Conservation (phyloP, 2,329 filamentous ascomycete genomes). For the Aspergillus chevalieri region DNA sequence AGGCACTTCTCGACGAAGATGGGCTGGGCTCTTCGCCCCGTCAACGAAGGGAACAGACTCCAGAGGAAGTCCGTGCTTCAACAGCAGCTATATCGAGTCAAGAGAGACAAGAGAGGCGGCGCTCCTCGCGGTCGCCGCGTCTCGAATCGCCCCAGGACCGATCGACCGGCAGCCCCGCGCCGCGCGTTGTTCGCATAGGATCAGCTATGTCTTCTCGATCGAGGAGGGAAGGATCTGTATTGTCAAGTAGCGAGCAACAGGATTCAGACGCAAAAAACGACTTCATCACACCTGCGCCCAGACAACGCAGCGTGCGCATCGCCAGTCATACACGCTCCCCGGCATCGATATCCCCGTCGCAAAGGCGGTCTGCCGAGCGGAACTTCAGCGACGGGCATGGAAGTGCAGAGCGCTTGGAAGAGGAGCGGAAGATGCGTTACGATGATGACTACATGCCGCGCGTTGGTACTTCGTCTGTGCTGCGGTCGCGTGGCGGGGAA, state of each 20-base stretch:
- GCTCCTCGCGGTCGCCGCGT: conserved; percentile 14
- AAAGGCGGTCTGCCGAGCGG: conserved; percentile 25
- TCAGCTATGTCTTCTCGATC: conserved; percentile 26
- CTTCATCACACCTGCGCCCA: conserved; percentile 43
- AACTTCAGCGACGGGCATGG: conserved; percentile 25
- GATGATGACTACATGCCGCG: conserved; percentile 31
- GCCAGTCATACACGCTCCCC: conserved; percentile 38
- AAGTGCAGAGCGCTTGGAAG: conserved; percentile 28
- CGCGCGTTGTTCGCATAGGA: conserved; percentile 37
- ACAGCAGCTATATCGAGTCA: conserved; percentile 21
- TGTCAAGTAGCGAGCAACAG: conserved; percentile 30
- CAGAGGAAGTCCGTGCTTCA: conserved; percentile 19
- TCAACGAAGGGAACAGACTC: conserved; percentile 17
- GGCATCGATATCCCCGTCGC: conserved; percentile 31
- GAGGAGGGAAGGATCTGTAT: conserved; percentile 34
- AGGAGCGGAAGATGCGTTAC: conserved; percentile 25
- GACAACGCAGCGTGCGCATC: conserved; percentile 38
- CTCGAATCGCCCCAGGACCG: conserved; percentile 32
- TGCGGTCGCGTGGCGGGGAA: conserved; percentile 49
- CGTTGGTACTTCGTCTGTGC: conserved; percentile 30
- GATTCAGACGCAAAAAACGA: conserved; percentile 27
- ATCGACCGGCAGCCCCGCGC: conserved; percentile 37
- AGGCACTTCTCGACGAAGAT: conserved; percentile 64
- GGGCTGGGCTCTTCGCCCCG: conserved; percentile 45
- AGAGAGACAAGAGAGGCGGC: conserved; percentile 17